Conservation (phyloP, 768 basidiomycete species). For the Lactifluus volemus region DNA sequence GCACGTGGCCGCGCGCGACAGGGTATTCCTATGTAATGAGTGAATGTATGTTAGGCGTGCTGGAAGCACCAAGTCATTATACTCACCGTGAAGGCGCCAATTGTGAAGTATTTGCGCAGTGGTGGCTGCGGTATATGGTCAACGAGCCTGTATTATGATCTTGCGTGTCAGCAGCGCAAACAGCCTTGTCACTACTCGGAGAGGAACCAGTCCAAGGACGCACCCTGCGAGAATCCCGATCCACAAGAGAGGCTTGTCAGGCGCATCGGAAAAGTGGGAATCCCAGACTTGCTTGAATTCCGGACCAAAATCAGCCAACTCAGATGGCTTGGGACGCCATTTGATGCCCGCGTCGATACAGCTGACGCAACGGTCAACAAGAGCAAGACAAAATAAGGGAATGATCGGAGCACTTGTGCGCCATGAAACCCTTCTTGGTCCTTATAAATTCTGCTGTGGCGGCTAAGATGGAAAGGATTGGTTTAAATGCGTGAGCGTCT, state of each 20-base stretch:
- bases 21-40: slow-evolving; percentile 15
- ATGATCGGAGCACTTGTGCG: slow-evolving; percentile 43
- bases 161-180: neutral
- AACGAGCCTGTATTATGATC: neutral
- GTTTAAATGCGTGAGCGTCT: neutral
- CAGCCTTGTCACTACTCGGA: no score
- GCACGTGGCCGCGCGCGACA: slow-evolving; percentile 20
- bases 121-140: neutral
- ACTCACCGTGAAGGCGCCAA: slow-evolving; percentile 7
- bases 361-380: slow-evolving; percentile 2
- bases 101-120: slow-evolving; percentile 21
- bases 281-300: slow-evolving; percentile 23
- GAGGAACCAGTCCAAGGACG: neutral
- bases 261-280: slow-evolving; percentile 17
- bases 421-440: slow-evolving; percentile 39
- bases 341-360: slow-evolving; percentile 22
- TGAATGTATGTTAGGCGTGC: neutral
- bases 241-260: slow-evolving; percentile 22
- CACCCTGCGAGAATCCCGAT: slow-evolving; percentile 14
- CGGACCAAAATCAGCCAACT: slow-evolving; percentile 22
- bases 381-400: neutral
- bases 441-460: slow-evolving; percentile 28
- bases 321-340: slow-evolving; percentile 19
- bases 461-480: slow-evolving; percentile 20
- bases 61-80: neutral